Percentiles rank a stretch among this genome's conserved stretches.
Conservation (phyloP, 257 asterid species). For the Capsicum chinense region DNA sequence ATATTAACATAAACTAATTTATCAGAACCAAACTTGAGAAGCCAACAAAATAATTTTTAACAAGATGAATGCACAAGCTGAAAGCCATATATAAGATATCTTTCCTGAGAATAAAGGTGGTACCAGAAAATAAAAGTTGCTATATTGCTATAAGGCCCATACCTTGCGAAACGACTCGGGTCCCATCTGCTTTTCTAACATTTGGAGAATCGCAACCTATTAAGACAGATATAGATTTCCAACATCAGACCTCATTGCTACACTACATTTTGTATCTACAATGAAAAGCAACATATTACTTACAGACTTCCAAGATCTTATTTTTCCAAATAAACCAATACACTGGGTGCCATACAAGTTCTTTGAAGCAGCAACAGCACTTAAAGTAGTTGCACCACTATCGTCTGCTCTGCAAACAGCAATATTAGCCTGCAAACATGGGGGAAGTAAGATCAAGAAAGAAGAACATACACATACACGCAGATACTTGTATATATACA, state of each 20-base stretch:
- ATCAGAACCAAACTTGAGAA: neutral
- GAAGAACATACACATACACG: neutral
- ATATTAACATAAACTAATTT: neutral
- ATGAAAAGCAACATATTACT: conserved; percentile 42
- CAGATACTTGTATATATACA: neutral
- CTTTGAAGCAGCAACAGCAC: conserved; percentile 79
- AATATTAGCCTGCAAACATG: conserved; percentile 75
- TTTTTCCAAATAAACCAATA: conserved; percentile 93
- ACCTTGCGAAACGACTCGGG: conserved; percentile 98
- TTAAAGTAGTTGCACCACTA: conserved; percentile 89
- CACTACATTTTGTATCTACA: conserved; percentile 4
- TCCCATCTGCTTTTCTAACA: conserved; percentile 99
- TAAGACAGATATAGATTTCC: conserved; percentile 28
- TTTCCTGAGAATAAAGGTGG: neutral
- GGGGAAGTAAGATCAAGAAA: conserved; percentile 7
- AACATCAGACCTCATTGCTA: conserved; percentile 16
- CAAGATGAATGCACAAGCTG: neutral
- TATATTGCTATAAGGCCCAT: conserved; percentile 40
- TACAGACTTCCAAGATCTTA: conserved; percentile 99
- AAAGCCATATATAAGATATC: conserved; percentile 26
- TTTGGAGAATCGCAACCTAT: conserved; percentile 95
- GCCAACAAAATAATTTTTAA: neutral
- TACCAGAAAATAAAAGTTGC: conserved; percentile 5
- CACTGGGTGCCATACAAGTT: conserved; percentile 91
- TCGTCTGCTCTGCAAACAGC: conserved; percentile 97